Evolutionary conservation across 352 stramenopile species (phyloP).

Genomic region (Synura sp.): DNA sequence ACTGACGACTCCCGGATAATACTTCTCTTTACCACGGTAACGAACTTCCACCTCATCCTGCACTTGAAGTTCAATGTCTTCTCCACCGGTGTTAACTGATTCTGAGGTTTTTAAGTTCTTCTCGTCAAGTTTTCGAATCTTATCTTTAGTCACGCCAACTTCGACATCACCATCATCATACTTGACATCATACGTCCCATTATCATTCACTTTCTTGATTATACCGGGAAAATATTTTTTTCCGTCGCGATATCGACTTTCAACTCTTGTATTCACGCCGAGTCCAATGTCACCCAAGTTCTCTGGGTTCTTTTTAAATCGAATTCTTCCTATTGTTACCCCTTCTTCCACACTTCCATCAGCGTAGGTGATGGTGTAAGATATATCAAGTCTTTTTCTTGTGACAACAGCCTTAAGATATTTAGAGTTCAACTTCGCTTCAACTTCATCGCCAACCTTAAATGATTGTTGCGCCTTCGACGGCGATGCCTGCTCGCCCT

Average conservation of each 20-base stretch:
- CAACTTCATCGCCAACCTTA: constrained; percentile 2
- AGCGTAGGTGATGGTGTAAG: too few species aligned
- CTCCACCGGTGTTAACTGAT: not conserved
- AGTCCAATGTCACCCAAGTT: constrained; percentile 60
- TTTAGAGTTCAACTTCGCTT: too few species aligned
- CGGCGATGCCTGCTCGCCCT: too few species aligned
- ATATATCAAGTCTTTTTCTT: too few species aligned
- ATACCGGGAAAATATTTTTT: not conserved
- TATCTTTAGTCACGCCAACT: constrained; percentile 45
- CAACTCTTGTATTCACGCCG: constrained; percentile 44
- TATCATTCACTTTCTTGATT: constrained; percentile 47
- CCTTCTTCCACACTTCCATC: too few species aligned
- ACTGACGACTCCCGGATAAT: not conserved
- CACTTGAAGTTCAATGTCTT: not conserved
- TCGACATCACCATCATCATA: constrained; percentile 65
- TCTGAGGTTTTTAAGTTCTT: not conserved
- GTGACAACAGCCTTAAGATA: too few species aligned
- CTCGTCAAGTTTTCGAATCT: not conserved
- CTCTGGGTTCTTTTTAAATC: too few species aligned
- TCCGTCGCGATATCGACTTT: not conserved
- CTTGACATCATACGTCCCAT: constrained; percentile 61
- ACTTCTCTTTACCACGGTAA: not conserved
- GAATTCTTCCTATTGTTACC: too few species aligned
- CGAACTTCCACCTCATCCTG: not conserved
- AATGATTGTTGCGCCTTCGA: too few species aligned